Evolutionary conservation across 2,329 filamentous ascomycete genomes (phyloP).

Genomic region (Talaromyces sp.): DNA sequence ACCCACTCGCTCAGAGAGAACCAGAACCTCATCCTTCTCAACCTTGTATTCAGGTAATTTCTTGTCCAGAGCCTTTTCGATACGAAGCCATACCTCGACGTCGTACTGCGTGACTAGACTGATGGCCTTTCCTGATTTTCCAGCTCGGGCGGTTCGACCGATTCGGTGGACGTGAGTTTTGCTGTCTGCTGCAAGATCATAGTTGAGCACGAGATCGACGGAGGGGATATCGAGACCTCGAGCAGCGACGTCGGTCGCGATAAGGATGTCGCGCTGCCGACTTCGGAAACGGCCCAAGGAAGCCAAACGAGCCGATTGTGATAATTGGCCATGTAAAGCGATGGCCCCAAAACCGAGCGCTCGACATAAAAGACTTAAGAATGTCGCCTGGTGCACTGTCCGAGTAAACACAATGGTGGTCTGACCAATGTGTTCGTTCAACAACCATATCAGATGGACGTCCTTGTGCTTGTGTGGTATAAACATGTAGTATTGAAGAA

Average conservation of each 20-base stretch:
- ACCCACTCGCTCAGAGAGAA: conserved; percentile 71
- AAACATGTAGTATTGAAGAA: conserved; percentile 83
- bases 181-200: conserved; percentile 75
- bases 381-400: conserved; percentile 84
- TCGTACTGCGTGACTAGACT: conserved; percentile 86
- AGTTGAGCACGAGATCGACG: conserved; percentile 85
- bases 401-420: conserved; percentile 86
- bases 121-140: conserved; percentile 77
- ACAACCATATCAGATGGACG: conserved; percentile 77
- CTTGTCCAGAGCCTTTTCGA: conserved; percentile 77
- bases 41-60: conserved; percentile 66
- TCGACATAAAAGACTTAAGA: conserved; percentile 63
- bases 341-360: conserved; percentile 85
- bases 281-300: conserved; percentile 59
- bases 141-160: conserved; percentile 81
- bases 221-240: conserved; percentile 88
- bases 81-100: conserved; percentile 72
- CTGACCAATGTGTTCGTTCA: conserved; percentile 84
- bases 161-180: conserved; percentile 92
- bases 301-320: conserved; percentile 79
- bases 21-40: conserved; percentile 79
- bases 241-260: conserved; percentile 91
- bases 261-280: conserved; percentile 61
- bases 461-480: conserved; percentile 86
- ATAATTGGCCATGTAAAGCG: conserved; percentile 87